Evolutionary conservation across 1,284 basidiomycete genomes (phyloP).

Genomic region (Ganoderma resinaceum): DNA sequence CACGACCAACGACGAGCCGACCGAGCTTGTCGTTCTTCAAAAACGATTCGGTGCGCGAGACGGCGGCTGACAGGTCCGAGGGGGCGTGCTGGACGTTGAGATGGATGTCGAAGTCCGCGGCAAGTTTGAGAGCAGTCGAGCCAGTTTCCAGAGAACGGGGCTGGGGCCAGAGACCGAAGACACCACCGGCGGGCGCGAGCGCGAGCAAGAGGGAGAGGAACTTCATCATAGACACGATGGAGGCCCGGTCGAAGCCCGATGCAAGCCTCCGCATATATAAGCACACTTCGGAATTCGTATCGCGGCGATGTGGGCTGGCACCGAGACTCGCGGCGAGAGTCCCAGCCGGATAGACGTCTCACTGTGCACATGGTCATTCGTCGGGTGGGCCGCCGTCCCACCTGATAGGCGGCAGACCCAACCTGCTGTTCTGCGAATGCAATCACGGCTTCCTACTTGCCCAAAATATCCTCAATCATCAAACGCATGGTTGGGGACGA

Average conservation of each 20-base stretch:
- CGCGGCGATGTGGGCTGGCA: background rate
- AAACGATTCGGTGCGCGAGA: constrained; percentile 45
- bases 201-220: constrained; percentile 9
- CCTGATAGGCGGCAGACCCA: constrained; percentile 13
- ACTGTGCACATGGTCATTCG: background rate
- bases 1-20: constrained; percentile 55
- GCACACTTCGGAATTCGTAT: background rate
- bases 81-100: constrained; percentile 40
- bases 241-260: background rate
- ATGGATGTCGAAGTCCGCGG: constrained; percentile 51
- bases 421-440: background rate
- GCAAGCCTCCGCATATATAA: constrained; percentile 1
- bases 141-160: constrained; percentile 61
- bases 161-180: constrained; percentile 62
- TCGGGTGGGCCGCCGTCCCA: constrained; percentile 11
- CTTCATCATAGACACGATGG: constrained; percentile 20
- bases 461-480: constrained; percentile 27
- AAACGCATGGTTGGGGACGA: constrained; percentile 13
- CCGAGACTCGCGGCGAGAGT: background rate
- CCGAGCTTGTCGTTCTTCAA: constrained; percentile 52
- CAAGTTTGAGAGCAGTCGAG: constrained; percentile 55
- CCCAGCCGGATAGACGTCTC: background rate
- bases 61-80: constrained; percentile 53
- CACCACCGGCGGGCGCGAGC: constrained; percentile 11
- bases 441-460: background rate